These are phyloP conservation scores for Penicillium angulare DNA, from an alignment of 495 filamentous ascomycete genomes.

Conservation along the genomic window DNA sequence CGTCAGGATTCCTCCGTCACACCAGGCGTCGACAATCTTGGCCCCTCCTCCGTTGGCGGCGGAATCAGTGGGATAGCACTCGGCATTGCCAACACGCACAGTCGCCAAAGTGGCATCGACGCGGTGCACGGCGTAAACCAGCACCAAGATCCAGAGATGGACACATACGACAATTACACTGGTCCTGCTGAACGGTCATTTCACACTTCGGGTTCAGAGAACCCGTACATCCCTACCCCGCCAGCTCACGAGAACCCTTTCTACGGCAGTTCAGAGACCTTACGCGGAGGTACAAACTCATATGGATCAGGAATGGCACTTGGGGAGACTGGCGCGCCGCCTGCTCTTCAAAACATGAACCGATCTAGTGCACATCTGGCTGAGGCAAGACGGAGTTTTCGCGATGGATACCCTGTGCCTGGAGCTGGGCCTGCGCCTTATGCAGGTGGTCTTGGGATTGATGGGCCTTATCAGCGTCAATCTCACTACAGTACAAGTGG, in stretches of 20 bases:
- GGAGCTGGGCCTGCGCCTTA: slow-evolving; percentile 23
- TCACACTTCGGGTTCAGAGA: slow-evolving; percentile 43
- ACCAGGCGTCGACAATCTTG: slow-evolving; percentile 74
- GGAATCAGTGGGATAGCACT: slow-evolving; percentile 75
- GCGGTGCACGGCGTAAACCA: slow-evolving; percentile 53
- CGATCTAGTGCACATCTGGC: slow-evolving; percentile 31
- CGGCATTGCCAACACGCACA: slow-evolving; percentile 69
- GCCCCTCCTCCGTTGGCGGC: slow-evolving; percentile 67
- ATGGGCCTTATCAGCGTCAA: slow-evolving; percentile 59
- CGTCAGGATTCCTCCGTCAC: slow-evolving; percentile 57
- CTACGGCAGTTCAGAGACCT: slow-evolving; percentile 19
- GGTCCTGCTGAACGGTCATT: slow-evolving; percentile 47
- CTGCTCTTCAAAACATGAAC: slow-evolving; percentile 36
- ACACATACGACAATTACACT: slow-evolving; percentile 25
- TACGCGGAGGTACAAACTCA: too few species aligned
- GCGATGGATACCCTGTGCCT: slow-evolving; percentile 28
- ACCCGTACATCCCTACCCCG: slow-evolving; percentile 40
- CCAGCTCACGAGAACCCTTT: slow-evolving; percentile 5
- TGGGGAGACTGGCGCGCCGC: slow-evolving; percentile 33
- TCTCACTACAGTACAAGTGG: slow-evolving; percentile 57
- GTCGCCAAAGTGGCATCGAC: slow-evolving; percentile 69
- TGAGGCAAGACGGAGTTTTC: slow-evolving; percentile 20
- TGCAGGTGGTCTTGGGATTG: slow-evolving; percentile 33
- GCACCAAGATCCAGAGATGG: not conserved
- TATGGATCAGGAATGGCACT: slow-evolving; percentile 41